Conservation (phyloP, 2,329 filamentous ascomycete genomes). For the Escovopsis weberi region DNA sequence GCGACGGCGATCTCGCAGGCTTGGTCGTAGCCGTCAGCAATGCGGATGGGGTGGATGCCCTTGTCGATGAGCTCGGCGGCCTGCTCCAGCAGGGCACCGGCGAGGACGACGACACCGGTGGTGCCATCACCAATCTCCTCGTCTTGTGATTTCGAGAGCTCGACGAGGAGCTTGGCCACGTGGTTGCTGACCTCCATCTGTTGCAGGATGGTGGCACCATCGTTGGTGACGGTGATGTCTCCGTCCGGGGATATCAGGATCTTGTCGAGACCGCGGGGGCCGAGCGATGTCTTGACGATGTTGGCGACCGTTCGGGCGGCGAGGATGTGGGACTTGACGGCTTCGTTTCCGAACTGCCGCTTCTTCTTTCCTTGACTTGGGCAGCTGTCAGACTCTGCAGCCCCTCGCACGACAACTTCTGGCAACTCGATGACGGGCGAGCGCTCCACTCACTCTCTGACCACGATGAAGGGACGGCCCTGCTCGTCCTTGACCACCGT, state of each 20-base stretch:
- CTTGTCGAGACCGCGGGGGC: constrained; percentile 93
- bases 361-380: constrained; percentile 90
- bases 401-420: constrained; percentile 9
- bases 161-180: constrained; percentile 90
- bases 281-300: constrained; percentile 94
- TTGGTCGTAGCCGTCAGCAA: constrained; percentile 95
- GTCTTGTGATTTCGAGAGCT: constrained; percentile 95
- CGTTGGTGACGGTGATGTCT: constrained; percentile 98
- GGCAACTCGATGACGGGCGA: not conserved
- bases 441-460: constrained; percentile 64
- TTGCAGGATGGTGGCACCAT: constrained; percentile 90
- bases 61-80: constrained; percentile 98
- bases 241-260: constrained; percentile 97
- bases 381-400: not conserved
- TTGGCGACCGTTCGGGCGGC: constrained; percentile 91
- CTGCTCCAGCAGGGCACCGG: constrained; percentile 88
- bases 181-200: constrained; percentile 99
- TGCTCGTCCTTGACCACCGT: constrained; percentile 90
- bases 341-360: constrained; percentile 90
- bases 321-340: constrained; percentile 95
- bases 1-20: constrained; percentile 93
- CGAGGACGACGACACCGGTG: constrained; percentile 91
- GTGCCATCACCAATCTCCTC: constrained; percentile 98
- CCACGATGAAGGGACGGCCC: constrained; percentile 93
- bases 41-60: constrained; percentile 96